Percentiles rank a stretch among this genome's conserved stretches.
phyloP scores from a whole-genome alignment of 305 asterid species.

The Fraxinus nigra region DNA sequence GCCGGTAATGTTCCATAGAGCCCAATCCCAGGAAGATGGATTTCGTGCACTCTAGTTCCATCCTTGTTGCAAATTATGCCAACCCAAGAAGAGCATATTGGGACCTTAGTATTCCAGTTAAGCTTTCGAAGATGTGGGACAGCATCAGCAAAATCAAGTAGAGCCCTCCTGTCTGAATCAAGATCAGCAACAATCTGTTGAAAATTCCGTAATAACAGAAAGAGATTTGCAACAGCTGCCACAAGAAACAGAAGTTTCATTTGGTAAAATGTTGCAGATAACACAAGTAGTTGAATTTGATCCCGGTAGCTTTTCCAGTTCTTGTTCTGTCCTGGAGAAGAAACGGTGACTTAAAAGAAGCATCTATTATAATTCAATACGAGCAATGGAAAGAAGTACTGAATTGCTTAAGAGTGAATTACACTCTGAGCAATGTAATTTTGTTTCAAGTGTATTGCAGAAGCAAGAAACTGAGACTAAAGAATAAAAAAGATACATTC shows the following conservation, averaged over 20 bases:
- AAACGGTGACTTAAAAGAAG: not conserved
- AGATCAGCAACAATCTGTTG: constrained; percentile 42
- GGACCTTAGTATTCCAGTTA: constrained; percentile 53
- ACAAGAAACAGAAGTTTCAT: constrained; percentile 42
- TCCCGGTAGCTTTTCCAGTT: constrained; percentile 6
- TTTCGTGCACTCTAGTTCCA: constrained; percentile 50
- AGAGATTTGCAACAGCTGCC: constrained; percentile 27
- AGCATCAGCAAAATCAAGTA: constrained; percentile 56
- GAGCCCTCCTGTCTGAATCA: constrained; percentile 58
- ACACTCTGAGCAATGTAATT: not conserved
- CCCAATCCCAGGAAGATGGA: constrained; percentile 85
- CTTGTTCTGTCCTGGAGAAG: constrained; percentile 16
- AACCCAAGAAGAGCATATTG: constrained; percentile 69
- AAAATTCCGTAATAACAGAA: constrained; percentile 33
- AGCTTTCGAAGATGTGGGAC: constrained; percentile 69
- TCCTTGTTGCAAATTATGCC: constrained; percentile 67
- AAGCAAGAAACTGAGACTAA: constrained; percentile 1
- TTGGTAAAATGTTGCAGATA: constrained; percentile 14
- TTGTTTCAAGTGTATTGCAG: not conserved
- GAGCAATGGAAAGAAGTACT: not conserved
- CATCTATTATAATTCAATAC: not conserved
- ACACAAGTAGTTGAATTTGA: not conserved
- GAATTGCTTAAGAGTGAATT: not conserved
- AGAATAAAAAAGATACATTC: not conserved
- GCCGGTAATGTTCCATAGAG: constrained; percentile 66